These are phyloP conservation scores for Rosa rugosa DNA, from an alignment of 306 rosid genomes.

Conservation along the genomic window DNA sequence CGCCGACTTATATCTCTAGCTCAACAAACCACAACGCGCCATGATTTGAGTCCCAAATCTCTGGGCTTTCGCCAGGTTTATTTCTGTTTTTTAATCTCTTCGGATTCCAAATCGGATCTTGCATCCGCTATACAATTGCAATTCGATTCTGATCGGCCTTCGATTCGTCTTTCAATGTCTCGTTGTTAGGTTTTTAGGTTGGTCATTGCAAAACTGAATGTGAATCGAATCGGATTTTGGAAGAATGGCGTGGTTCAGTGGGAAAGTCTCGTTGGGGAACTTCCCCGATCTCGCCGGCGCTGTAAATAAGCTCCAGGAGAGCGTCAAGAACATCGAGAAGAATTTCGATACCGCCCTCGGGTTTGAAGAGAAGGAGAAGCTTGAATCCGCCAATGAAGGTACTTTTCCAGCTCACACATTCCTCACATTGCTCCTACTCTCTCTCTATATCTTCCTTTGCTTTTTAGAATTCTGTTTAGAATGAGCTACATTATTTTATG, in stretches of 20 bases:
- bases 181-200: not conserved
- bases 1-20: constrained; percentile 8
- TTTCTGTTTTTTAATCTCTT: not conserved
- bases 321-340: constrained; percentile 97
- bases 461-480: not conserved
- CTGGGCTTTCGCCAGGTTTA: constrained; percentile 28
- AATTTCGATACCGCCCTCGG: constrained; percentile 95
- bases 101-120: constrained; percentile 28
- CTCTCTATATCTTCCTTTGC: not conserved
- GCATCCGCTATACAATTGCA: not conserved
- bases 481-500: constrained; percentile 7
- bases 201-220: not conserved
- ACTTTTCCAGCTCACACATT: constrained; percentile 24
- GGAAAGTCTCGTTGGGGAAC: constrained; percentile 77
- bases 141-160: not conserved
- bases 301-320: constrained; percentile 97
- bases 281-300: constrained; percentile 98
- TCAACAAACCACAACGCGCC: constrained; percentile 25
- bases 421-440: constrained; percentile 18
- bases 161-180: not conserved
- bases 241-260: constrained; percentile 95
- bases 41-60: constrained; percentile 44
- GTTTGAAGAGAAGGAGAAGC: constrained; percentile 63
- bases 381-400: constrained; percentile 85
- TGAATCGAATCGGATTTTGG: constrained; percentile 31